phyloP scores from a whole-genome alignment of 768 basidiomycete species.

The Lactifluus piperatus region DNA sequence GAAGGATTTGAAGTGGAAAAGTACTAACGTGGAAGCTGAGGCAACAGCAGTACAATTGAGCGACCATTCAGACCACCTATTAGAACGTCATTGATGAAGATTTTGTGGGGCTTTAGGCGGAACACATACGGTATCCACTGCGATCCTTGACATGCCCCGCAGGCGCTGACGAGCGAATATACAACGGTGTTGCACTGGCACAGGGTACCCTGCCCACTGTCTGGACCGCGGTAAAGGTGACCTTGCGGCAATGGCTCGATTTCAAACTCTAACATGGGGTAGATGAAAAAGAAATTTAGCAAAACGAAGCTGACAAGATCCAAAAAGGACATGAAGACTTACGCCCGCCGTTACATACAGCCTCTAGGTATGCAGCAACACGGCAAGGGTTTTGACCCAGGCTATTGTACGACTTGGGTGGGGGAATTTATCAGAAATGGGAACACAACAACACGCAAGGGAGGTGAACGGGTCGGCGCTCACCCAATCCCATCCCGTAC shows the following conservation, averaged over 20 bases:
- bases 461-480: neutral
- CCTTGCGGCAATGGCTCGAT: neutral
- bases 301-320: no score
- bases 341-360: neutral
- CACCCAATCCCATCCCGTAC: conserved; percentile 3
- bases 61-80: neutral
- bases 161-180: conserved; percentile 7
- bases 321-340: neutral
- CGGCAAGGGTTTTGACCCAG: conserved; percentile 5
- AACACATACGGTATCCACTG: neutral
- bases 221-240: neutral
- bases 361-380: neutral
- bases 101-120: neutral
- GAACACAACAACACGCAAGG: neutral
- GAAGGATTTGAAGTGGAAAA: neutral
- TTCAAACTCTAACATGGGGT: neutral
- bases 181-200: conserved; percentile 1
- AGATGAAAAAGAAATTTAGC: neutral
- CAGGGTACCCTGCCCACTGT: neutral
- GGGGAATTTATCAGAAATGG: neutral
- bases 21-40: neutral
- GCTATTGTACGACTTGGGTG: conserved; percentile 1
- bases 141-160: neutral
- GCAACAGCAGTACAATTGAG: neutral
- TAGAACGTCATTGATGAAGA: neutral